Conservation (phyloP, 1,284 basidiomycete genomes). For the Amylostereum chailletii region DNA sequence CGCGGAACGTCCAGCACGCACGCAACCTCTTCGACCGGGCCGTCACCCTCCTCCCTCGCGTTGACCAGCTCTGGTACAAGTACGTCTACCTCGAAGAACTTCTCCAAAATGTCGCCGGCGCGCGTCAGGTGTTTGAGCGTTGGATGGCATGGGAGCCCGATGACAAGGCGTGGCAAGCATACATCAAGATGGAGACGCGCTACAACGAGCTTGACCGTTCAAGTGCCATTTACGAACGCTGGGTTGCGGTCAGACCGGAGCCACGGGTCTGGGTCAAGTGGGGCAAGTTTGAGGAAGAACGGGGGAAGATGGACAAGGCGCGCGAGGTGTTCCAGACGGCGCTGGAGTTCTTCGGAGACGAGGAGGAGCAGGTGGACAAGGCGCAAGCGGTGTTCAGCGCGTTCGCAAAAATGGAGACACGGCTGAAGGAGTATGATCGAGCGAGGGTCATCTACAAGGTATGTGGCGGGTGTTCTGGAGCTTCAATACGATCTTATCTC, state of each 20-base stretch:
- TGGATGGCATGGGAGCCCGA: constrained; percentile 99
- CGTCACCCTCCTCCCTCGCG: constrained; percentile 89
- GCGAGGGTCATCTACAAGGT: constrained; percentile 97
- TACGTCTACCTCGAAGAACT: constrained; percentile 98
- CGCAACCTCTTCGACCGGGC: constrained; percentile 96
- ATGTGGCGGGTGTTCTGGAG: constrained; percentile 9
- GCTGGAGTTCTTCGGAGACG: constrained; percentile 95
- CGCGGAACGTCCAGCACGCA: constrained; percentile 93
- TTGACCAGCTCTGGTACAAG: constrained; percentile 97
- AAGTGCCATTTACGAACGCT: constrained; percentile 89
- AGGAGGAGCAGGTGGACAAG: constrained; percentile 94
- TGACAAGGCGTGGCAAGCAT: constrained; percentile 98
- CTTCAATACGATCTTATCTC: constrained; percentile 1
- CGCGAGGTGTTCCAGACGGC: constrained; percentile 96
- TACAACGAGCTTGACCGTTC: constrained; percentile 91
- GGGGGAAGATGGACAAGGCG: constrained; percentile 80
- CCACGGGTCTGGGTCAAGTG: constrained; percentile 96
- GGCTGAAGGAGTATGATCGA: constrained; percentile 93
- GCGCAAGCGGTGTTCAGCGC: constrained; percentile 94
- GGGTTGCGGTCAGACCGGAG: constrained; percentile 89
- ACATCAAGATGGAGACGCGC: constrained; percentile 93
- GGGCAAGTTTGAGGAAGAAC: constrained; percentile 96
- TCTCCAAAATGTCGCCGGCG: constrained; percentile 90
- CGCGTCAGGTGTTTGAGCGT: constrained; percentile 94
- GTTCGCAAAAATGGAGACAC: constrained; percentile 97